Conservation (phyloP, 169 alveolate genomes). For the Plasmodium cynomolgi region DNA sequence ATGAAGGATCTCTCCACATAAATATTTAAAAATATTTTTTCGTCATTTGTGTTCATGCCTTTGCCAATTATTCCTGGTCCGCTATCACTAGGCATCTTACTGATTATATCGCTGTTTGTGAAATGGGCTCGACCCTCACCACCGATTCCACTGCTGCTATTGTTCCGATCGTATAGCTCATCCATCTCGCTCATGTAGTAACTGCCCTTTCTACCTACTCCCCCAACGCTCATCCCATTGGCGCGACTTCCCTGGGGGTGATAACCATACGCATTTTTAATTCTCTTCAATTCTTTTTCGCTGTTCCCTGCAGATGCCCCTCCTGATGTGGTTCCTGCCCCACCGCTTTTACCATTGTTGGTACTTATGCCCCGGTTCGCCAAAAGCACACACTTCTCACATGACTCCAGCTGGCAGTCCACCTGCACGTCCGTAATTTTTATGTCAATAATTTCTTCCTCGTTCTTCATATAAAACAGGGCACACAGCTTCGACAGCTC, state of each 20-base stretch:
- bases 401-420: slow-evolving; percentile 85
- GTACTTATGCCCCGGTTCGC: slow-evolving; percentile 78
- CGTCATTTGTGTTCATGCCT: slow-evolving; percentile 47
- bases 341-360: background rate
- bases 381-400: slow-evolving; percentile 78
- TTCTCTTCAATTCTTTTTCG: slow-evolving; percentile 1
- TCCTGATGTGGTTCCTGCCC: background rate
- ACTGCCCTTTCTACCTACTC: background rate
- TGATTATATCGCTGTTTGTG: background rate
- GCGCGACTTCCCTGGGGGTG: background rate
- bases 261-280: background rate
- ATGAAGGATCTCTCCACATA: slow-evolving; percentile 87
- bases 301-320: background rate
- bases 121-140: background rate
- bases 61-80: background rate
- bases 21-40: slow-evolving; percentile 80
- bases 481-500: slow-evolving; percentile 85
- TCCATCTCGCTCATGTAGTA: slow-evolving; percentile 1
- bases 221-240: background rate
- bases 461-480: slow-evolving; percentile 84
- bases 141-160: background rate
- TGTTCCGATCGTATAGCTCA: background rate
- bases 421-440: slow-evolving; percentile 87
- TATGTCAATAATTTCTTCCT: slow-evolving; percentile 85
- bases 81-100: background rate